Conservation (phyloP, 2,329 filamentous ascomycete genomes). For the Lasiodiplodia sp. region DNA sequence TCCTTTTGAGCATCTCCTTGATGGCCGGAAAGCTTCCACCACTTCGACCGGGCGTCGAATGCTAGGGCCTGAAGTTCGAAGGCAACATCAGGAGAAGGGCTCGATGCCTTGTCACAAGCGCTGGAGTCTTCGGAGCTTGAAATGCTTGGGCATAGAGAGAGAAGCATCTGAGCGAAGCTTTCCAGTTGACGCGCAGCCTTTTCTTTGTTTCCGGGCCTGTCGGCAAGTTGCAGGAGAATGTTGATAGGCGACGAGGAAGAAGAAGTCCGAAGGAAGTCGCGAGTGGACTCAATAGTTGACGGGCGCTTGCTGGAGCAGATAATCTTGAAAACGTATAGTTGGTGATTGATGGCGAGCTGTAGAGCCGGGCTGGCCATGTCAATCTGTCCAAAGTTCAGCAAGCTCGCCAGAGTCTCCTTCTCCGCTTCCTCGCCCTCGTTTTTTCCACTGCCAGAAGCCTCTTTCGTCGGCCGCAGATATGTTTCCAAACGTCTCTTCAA, state of each 20-base stretch:
- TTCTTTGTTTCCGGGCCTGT: slow-evolving; percentile 54
- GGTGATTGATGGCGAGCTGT: slow-evolving; percentile 66
- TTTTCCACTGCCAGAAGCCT: slow-evolving; percentile 33
- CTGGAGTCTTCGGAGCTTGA: slow-evolving; percentile 67
- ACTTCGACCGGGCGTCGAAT: slow-evolving; percentile 66
- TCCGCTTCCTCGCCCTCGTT: slow-evolving; percentile 46
- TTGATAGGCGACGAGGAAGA: slow-evolving; percentile 65
- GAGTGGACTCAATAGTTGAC: slow-evolving; percentile 63
- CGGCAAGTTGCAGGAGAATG: slow-evolving; percentile 60
- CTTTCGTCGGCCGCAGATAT: slow-evolving; percentile 35
- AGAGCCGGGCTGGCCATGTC: slow-evolving; percentile 44
- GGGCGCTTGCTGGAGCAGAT: slow-evolving; percentile 68
- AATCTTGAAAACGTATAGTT: slow-evolving; percentile 70
- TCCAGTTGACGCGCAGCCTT: slow-evolving; percentile 74
- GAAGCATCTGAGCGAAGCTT: slow-evolving; percentile 67
- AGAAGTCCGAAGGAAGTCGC: slow-evolving; percentile 63
- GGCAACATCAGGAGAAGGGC: slow-evolving; percentile 63
- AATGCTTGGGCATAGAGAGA: slow-evolving; percentile 73
- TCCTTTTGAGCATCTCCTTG: slow-evolving; percentile 68
- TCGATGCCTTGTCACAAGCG: slow-evolving; percentile 62
- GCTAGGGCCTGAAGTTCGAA: slow-evolving; percentile 71
- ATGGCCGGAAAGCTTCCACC: slow-evolving; percentile 71
- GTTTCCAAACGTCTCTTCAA: slow-evolving; percentile 69
- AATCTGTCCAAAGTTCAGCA: slow-evolving; percentile 67
- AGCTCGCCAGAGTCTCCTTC: slow-evolving; percentile 61